Percentiles rank a stretch among this genome's conserved stretches.
phyloP scores from a whole-genome alignment of 139 green algal genomes.

The Picochlorum sp. region DNA sequence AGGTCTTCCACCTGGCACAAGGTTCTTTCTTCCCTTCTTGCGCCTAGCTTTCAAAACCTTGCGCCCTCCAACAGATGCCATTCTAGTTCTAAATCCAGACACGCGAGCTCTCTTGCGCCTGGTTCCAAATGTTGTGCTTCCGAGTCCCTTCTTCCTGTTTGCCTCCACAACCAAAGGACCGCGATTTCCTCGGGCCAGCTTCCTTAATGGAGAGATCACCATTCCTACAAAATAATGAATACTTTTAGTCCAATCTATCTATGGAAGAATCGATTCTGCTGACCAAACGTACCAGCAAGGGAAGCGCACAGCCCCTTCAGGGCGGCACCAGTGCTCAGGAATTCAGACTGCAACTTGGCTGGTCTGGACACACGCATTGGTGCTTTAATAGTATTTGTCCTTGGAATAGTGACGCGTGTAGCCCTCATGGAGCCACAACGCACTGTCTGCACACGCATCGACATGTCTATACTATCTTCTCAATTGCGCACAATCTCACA shows the following conservation, averaged over 20 bases:
- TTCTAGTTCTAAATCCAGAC: conserved; percentile 63
- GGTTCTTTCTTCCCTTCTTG: conserved; percentile 48
- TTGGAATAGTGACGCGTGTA: conserved; percentile 1
- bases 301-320: conserved; percentile 25
- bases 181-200: conserved; percentile 14
- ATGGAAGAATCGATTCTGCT: not conserved
- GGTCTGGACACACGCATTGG: conserved; percentile 8
- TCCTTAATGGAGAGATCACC: conserved; percentile 10
- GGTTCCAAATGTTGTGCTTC: conserved; percentile 50
- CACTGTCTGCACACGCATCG: conserved; percentile 9
- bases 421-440: not conserved
- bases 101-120: conserved; percentile 52
- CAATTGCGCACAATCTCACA: too few species aligned
- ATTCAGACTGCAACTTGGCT: conserved; percentile 23
- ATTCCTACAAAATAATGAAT: conserved; percentile 10
- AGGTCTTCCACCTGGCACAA: conserved; percentile 43
- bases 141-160: conserved; percentile 59
- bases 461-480: conserved; percentile 1
- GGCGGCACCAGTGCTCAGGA: conserved; percentile 19
- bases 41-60: conserved; percentile 54
- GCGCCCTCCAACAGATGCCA: conserved; percentile 45
- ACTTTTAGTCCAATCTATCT: not conserved
- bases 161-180: conserved; percentile 51
- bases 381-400: conserved; percentile 6
- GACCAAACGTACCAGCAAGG: conserved; percentile 21